Percentiles rank a stretch among this genome's conserved stretches.
phyloP scores from a whole-genome alignment of 2,329 filamentous ascomycete species.

The Saccharata proteae region DNA sequence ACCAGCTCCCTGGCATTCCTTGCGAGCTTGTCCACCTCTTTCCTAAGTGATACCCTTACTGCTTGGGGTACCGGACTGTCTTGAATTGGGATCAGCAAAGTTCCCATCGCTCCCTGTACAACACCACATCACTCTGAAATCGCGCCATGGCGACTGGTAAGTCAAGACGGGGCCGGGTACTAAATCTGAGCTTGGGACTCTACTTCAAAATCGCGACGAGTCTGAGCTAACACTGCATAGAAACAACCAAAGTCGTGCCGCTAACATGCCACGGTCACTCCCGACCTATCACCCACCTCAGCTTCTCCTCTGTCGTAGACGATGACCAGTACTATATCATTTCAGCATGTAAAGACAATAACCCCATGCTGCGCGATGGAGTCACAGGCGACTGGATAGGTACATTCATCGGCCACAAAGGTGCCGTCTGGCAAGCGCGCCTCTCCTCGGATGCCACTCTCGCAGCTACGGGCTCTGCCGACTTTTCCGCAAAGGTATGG shows the following conservation, averaged over 20 bases:
- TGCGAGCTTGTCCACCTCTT: too few species aligned
- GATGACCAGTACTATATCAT: conserved; percentile 84
- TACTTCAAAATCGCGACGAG: too few species aligned
- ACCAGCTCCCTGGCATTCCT: too few species aligned
- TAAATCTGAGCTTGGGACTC: too few species aligned
- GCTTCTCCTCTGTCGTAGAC: conserved; percentile 73
- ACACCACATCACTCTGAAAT: too few species aligned
- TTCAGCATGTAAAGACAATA: conserved; percentile 95
- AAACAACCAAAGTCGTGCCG: conserved; percentile 57
- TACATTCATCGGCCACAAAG: conserved; percentile 96
- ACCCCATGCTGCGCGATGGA: conserved; percentile 95
- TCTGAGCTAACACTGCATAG: too few species aligned
- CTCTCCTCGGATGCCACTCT: conserved; percentile 78
- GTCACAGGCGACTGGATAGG: conserved; percentile 97
- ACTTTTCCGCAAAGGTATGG: conserved; percentile 96
- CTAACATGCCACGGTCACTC: conserved; percentile 93
- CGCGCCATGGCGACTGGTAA: too few species aligned
- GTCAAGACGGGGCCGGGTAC: too few species aligned
- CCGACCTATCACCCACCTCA: conserved; percentile 79
- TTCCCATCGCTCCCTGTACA: too few species aligned
- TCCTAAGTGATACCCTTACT: too few species aligned
- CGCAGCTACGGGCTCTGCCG: conserved; percentile 86
- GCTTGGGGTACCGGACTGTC: too few species aligned
- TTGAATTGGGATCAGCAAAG: too few species aligned
- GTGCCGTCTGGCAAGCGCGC: conserved; percentile 91